Conservation (phyloP, 495 filamentous ascomycete genomes). For the Penicillium canariense region DNA sequence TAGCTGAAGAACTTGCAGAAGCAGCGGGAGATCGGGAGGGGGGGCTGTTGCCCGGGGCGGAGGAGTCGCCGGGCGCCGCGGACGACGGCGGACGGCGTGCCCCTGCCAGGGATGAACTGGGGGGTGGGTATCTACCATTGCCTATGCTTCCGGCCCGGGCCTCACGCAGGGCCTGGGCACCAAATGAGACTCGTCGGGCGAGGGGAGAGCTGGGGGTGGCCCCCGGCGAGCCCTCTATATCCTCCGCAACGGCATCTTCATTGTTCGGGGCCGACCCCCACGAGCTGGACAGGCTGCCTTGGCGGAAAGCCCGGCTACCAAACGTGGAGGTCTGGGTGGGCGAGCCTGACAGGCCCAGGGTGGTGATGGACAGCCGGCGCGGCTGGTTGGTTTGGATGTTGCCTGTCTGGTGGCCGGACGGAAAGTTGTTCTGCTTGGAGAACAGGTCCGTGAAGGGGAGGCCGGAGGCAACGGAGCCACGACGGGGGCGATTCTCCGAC, state of each 20-base stretch:
- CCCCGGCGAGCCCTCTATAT: slow-evolving; percentile 57
- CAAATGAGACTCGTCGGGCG: slow-evolving; percentile 84
- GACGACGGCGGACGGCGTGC: slow-evolving; percentile 27
- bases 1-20: slow-evolving; percentile 41
- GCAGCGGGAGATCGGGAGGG: slow-evolving; percentile 19
- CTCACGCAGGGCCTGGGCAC: slow-evolving; percentile 79
- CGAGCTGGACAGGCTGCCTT: slow-evolving; percentile 69
- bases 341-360: slow-evolving; percentile 78
- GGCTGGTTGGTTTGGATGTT: slow-evolving; percentile 65
- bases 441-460: slow-evolving; percentile 48
- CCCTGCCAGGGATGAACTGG: slow-evolving; percentile 25
- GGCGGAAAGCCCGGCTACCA: slow-evolving; percentile 50
- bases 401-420: slow-evolving; percentile 33
- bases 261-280: slow-evolving; percentile 70
- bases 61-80: not conserved
- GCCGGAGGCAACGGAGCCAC: slow-evolving; percentile 48
- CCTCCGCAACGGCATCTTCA: slow-evolving; percentile 88
- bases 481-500: slow-evolving; percentile 41
- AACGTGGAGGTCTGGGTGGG: slow-evolving; percentile 61
- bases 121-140: slow-evolving; percentile 47
- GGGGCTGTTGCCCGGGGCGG: not conserved
- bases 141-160: slow-evolving; percentile 51
- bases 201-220: slow-evolving; percentile 69
- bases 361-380: slow-evolving; percentile 84
- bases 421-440: slow-evolving; percentile 29